Conservation (phyloP, 805 yeast species). For the Jamesozyma spencerorum region DNA sequence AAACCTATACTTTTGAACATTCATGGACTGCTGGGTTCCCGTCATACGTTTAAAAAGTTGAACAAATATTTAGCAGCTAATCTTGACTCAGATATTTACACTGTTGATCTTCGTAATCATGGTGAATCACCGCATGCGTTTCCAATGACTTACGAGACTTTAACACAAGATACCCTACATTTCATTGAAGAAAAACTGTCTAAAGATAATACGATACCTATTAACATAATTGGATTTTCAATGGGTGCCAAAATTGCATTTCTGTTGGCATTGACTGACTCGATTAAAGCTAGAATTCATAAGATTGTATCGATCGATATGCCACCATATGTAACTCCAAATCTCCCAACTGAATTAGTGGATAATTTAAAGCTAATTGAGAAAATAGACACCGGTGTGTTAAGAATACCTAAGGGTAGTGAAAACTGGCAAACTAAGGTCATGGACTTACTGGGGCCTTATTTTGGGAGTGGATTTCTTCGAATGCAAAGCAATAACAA, state of each 20-base stretch:
- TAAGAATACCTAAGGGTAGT: conserved; percentile 17
- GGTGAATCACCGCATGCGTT: conserved; percentile 39
- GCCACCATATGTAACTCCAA: conserved; percentile 24
- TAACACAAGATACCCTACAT: conserved; percentile 36
- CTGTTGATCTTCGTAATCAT: conserved; percentile 48
- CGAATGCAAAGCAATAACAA: conserved; percentile 15
- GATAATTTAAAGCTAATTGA: conserved; percentile 18
- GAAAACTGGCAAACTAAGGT: conserved; percentile 18
- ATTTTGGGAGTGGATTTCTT: conserved; percentile 26
- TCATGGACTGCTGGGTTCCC: conserved; percentile 50
- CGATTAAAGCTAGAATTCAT: conserved; percentile 21
- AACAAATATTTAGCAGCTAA: conserved; percentile 30
- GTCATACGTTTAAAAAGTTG: conserved; percentile 34
- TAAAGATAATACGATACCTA: conserved; percentile 14
- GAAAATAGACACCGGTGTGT: conserved; percentile 13
- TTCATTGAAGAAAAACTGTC: conserved; percentile 26
- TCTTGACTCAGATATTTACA: conserved; percentile 31
- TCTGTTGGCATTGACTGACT: conserved; percentile 31
- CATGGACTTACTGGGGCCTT: conserved; percentile 16
- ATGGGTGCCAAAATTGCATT: conserved; percentile 55
- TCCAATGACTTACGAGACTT: conserved; percentile 37
- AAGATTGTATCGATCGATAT: conserved; percentile 37
- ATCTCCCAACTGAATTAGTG: conserved; percentile 14
- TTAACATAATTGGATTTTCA: conserved; percentile 42
- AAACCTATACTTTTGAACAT: conserved; percentile 35